phyloP scores from a whole-genome alignment of 495 filamentous ascomycete genomes.

The Rostrohypoxylon terebratum region DNA sequence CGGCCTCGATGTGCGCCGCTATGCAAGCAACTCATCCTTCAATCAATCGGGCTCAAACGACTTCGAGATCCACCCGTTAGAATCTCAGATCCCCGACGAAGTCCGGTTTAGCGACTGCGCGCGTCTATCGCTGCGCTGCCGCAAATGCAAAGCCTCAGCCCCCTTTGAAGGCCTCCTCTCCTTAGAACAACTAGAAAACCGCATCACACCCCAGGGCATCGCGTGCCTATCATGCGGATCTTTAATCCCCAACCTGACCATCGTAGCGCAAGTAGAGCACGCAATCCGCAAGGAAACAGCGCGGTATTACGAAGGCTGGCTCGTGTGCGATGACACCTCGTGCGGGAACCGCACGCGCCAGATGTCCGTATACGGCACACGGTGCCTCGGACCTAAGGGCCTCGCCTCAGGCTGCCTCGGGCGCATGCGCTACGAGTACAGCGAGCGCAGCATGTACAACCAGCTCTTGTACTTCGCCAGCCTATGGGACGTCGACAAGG shows the following conservation, averaged over 20 bases:
- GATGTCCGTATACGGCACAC: constrained; percentile 89
- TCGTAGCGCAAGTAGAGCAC: constrained; percentile 87
- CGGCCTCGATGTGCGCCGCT: constrained; percentile 89
- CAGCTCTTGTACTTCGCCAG: constrained; percentile 89
- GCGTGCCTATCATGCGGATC: constrained; percentile 72
- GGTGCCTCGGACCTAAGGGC: constrained; percentile 87
- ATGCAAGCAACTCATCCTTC: constrained; percentile 71
- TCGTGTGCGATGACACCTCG: constrained; percentile 86
- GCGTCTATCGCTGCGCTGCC: constrained; percentile 81
- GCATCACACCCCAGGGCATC: constrained; percentile 78
- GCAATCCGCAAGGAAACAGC: constrained; percentile 81
- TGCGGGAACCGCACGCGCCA: constrained; percentile 91
- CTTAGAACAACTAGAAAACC: constrained; percentile 47
- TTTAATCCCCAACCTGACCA: constrained; percentile 73
- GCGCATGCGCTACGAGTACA: constrained; percentile 86
- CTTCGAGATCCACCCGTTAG: constrained; percentile 82
- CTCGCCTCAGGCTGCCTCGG: constrained; percentile 86
- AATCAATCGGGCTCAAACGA: constrained; percentile 63
- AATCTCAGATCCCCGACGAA: constrained; percentile 91
- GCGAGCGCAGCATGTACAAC: constrained; percentile 92
- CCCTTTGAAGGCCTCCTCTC: constrained; percentile 78
- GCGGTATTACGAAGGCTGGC: constrained; percentile 91
- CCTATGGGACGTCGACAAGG: constrained; percentile 91
- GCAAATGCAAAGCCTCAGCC: constrained; percentile 76
- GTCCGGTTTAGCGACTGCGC: constrained; percentile 84